Evolutionary conservation across 2,329 filamentous ascomycete genomes (phyloP).

Genomic region (Microdochium paspali): DNA sequence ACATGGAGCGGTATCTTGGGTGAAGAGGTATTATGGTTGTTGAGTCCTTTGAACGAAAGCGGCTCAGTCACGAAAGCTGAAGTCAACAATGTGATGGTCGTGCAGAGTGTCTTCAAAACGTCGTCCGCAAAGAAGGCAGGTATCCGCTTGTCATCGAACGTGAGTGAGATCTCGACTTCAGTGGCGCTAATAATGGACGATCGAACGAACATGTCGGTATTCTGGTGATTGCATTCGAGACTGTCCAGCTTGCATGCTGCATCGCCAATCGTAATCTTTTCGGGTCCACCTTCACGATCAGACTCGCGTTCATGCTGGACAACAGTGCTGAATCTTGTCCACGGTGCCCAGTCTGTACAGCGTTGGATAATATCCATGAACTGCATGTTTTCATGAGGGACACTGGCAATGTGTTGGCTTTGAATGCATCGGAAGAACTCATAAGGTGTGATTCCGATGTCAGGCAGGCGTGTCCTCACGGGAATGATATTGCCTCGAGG

Average conservation of each 20-base stretch:
- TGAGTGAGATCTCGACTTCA: constrained; percentile 30
- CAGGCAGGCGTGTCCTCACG: constrained; percentile 36
- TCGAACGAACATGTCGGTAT: constrained; percentile 35
- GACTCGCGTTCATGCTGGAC: constrained; percentile 40
- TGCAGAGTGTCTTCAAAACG: constrained; percentile 33
- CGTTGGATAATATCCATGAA: constrained; percentile 40
- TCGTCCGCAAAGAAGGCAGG: constrained; percentile 30
- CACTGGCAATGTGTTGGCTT: constrained; percentile 34
- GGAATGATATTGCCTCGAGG: constrained; percentile 37
- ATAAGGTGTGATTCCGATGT: constrained; percentile 32
- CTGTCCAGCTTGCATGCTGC: constrained; percentile 34
- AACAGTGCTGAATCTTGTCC: constrained; percentile 43
- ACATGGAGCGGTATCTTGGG: constrained; percentile 30
- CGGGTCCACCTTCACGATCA: constrained; percentile 24
- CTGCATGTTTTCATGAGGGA: constrained; percentile 41
- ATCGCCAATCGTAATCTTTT: constrained; percentile 31
- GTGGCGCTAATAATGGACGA: constrained; percentile 27
- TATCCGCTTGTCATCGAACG: constrained; percentile 35
- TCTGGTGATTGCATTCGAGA: constrained; percentile 27
- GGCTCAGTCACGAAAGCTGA: constrained; percentile 35
- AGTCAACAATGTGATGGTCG: constrained; percentile 34
- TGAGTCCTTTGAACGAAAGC: constrained; percentile 30
- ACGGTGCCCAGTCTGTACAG: constrained; percentile 44
- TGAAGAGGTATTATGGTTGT: constrained; percentile 24
- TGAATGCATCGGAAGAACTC: constrained; percentile 39